phyloP scores from a whole-genome alignment of 352 stramenopile species.

The Phytophthora sojae region DNA sequence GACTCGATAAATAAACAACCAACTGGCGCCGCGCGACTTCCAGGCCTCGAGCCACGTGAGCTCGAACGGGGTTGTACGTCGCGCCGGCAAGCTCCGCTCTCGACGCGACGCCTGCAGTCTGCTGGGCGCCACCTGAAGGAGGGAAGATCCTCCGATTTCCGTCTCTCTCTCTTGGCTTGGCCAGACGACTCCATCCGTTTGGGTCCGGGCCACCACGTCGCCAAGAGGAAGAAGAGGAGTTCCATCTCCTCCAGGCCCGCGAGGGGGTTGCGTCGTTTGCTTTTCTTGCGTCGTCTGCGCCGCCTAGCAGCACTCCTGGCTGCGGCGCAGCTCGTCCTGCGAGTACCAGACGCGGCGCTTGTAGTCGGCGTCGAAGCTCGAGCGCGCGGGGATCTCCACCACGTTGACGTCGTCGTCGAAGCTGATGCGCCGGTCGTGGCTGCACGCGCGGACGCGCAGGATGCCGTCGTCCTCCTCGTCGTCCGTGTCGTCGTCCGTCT shows the following conservation, averaged over 20 bases:
- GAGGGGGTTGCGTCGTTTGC: slow-evolving; percentile 18
- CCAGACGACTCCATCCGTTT: slow-evolving; percentile 9
- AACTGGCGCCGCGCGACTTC: slow-evolving; percentile 28
- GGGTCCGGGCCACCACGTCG: not conserved
- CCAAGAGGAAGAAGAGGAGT: not conserved
- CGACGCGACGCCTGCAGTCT: too few relatives aligned
- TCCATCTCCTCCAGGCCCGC: not conserved
- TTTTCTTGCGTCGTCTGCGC: not conserved
- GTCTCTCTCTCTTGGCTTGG: slow-evolving; percentile 24
- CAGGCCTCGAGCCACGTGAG: not conserved
- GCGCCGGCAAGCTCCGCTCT: not conserved
- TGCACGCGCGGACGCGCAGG: slow-evolving; percentile 65
- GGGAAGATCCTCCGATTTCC: too few relatives aligned
- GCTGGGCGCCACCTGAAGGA: slow-evolving; percentile 9
- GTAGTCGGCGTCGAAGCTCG: slow-evolving; percentile 80
- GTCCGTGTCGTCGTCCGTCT: slow-evolving; percentile 71
- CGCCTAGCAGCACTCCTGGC: slow-evolving; percentile 52
- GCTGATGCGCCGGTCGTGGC: slow-evolving; percentile 78
- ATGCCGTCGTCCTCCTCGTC: slow-evolving; percentile 66
- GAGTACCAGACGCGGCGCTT: slow-evolving; percentile 85
- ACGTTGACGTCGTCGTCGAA: slow-evolving; percentile 79
- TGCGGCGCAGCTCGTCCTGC: slow-evolving; percentile 63
- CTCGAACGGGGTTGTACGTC: too few relatives aligned
- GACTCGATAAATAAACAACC: slow-evolving; percentile 55
- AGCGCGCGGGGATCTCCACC: slow-evolving; percentile 73